phyloP scores from a whole-genome alignment of 2,329 filamentous ascomycete genomes.

The Ceratocystis diversiconidia region DNA sequence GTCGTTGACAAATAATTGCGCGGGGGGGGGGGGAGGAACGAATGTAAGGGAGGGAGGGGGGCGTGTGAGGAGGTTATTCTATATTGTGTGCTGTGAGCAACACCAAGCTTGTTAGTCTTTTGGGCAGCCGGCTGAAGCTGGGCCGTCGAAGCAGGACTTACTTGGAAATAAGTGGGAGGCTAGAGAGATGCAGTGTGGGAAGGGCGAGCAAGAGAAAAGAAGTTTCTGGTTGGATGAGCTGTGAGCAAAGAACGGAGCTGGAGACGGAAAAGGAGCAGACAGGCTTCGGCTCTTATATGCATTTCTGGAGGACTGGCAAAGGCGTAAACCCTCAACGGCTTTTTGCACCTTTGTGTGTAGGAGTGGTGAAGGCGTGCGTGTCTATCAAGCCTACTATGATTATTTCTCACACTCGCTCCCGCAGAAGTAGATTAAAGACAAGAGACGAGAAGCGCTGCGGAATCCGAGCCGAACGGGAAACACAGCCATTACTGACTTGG shows the following conservation, averaged over 20 bases:
- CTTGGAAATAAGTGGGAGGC: neutral
- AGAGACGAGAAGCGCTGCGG: neutral
- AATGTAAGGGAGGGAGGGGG: neutral
- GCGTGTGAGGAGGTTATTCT: neutral
- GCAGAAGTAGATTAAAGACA: neutral
- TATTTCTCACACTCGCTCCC: neutral
- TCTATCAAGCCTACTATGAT: neutral
- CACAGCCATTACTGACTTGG: neutral
- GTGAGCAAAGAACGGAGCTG: neutral
- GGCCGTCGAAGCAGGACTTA: neutral
- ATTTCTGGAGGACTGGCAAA: neutral
- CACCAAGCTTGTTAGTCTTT: neutral
- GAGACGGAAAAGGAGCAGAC: neutral
- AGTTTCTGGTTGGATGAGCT: neutral
- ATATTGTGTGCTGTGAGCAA: neutral
- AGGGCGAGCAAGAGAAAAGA: neutral
- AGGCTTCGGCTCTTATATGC: neutral
- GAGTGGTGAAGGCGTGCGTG: neutral
- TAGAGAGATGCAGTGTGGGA: neutral
- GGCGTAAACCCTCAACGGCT: neutral
- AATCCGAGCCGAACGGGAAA: neutral
- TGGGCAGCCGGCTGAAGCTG: neutral
- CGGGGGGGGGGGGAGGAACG: neutral
- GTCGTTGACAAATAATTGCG: constrained; percentile 1
- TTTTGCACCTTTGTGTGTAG: neutral